phyloP scores from a whole-genome alignment of 1,139 yeast genomes.

The Pichia sp. region DNA sequence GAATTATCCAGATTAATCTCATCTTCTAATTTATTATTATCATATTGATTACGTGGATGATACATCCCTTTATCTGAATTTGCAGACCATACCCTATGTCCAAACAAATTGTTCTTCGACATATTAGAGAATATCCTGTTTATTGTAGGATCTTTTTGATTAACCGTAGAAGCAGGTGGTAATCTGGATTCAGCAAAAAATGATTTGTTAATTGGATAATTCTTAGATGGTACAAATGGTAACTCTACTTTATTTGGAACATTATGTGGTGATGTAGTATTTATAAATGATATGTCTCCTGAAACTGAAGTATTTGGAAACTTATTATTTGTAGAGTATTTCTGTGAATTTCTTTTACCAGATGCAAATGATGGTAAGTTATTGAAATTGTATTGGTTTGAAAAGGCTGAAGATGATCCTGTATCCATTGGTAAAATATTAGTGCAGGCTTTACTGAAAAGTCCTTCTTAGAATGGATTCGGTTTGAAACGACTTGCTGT shows the following conservation, averaged over 20 bases:
- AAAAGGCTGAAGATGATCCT: neutral
- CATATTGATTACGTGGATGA: neutral
- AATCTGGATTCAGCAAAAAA: constrained; percentile 8
- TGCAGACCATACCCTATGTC: constrained; percentile 10
- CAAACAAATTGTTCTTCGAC: constrained; percentile 8
- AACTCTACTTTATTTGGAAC: constrained; percentile 6
- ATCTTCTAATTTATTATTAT: neutral
- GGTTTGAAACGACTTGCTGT: too few relatives aligned
- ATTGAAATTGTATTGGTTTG: constrained; percentile 9
- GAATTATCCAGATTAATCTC: constrained; percentile 12
- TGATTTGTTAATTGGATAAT: constrained; percentile 2
- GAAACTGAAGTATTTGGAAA: too few relatives aligned
- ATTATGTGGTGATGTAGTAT: neutral
- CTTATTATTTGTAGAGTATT: too few relatives aligned
- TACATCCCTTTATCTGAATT: constrained; percentile 1
- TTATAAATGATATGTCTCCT: constrained; percentile 3
- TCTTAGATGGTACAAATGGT: constrained; percentile 11
- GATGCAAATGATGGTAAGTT: constrained; percentile 14
- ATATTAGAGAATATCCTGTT: neutral
- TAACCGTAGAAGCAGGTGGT: constrained; percentile 1
- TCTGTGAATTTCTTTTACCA: neutral
- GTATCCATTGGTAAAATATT: neutral
- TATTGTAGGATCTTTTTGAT: neutral
- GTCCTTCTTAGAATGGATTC: too few relatives aligned
- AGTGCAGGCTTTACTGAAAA: too few relatives aligned